These are phyloP conservation scores for Apophysomyces elegans DNA, from an alignment of 371 early-diverging fungal species.

Conservation along the genomic window DNA sequence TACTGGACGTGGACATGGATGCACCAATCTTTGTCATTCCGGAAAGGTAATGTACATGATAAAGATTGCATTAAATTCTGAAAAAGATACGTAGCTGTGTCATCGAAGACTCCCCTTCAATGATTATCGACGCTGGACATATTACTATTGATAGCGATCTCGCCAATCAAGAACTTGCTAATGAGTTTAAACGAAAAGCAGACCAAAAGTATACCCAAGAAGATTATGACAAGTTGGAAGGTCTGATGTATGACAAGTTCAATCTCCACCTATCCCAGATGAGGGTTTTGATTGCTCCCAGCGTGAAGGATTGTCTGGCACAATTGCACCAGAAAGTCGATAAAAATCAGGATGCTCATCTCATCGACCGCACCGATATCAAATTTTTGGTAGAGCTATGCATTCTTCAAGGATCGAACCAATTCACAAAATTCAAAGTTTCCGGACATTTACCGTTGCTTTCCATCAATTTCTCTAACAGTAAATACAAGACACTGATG, in stretches of 20 bases:
- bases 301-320: slow-evolving; percentile 70
- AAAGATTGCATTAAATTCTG: background rate
- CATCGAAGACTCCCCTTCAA: slow-evolving; percentile 51
- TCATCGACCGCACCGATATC: slow-evolving; percentile 79
- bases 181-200: slow-evolving; percentile 61
- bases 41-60: slow-evolving; percentile 48
- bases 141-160: slow-evolving; percentile 81
- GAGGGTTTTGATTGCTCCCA: slow-evolving; percentile 68
- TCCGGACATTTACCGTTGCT: slow-evolving; percentile 75
- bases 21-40: slow-evolving; percentile 90
- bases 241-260: slow-evolving; percentile 84
- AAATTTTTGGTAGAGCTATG: slow-evolving; percentile 71
- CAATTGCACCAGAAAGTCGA: slow-evolving; percentile 44
- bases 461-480: slow-evolving; percentile 79
- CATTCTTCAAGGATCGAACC: slow-evolving; percentile 70
- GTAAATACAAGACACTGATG: slow-evolving; percentile 85
- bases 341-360: slow-evolving; percentile 50
- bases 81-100: slow-evolving; percentile 35
- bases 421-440: slow-evolving; percentile 71
- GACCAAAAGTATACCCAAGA: slow-evolving; percentile 49
- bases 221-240: slow-evolving; percentile 64
- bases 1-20: slow-evolving; percentile 80
- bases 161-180: slow-evolving; percentile 60
- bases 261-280: slow-evolving; percentile 66
- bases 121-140: slow-evolving; percentile 88